A percentile compares a stretch with the other conserved stretches of the same genome.
Conservation (phyloP, 805 yeast species). For the Candida boleticola region DNA sequence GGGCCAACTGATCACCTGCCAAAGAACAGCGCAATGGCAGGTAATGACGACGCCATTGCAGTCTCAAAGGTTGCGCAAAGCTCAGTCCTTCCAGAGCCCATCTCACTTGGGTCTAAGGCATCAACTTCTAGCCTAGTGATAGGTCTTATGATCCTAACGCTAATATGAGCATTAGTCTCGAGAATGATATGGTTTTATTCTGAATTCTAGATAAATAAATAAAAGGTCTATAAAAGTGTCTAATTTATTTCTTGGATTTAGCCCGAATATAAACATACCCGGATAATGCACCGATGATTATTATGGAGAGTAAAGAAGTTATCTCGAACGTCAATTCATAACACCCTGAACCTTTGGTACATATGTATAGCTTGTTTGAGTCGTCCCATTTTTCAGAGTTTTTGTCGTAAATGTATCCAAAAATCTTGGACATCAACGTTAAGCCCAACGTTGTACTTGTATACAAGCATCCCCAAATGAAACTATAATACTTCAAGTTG, state of each 20-base stretch:
- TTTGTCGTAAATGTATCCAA: constrained; percentile 28
- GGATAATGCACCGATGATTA: constrained; percentile 18
- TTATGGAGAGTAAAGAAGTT: constrained; percentile 21
- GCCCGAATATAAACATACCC: constrained; percentile 16
- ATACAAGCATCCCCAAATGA: constrained; percentile 34
- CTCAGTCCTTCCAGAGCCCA: too few relatives aligned
- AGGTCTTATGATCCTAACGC: neutral
- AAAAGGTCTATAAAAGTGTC: too few relatives aligned
- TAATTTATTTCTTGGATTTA: neutral
- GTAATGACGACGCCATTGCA: too few relatives aligned
- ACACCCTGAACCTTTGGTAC: constrained; percentile 28
- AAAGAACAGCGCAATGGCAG: too few relatives aligned
- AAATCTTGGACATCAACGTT: constrained; percentile 29
- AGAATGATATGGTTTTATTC: too few relatives aligned
- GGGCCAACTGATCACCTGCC: too few relatives aligned
- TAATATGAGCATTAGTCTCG: neutral
- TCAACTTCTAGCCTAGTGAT: neutral
- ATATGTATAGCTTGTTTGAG: constrained; percentile 14
- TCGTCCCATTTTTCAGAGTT: constrained; percentile 20
- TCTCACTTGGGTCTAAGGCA: neutral
- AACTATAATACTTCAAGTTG: constrained; percentile 30
- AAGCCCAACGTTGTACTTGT: constrained; percentile 32
- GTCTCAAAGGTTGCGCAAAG: too few relatives aligned
- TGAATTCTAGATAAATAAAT: too few relatives aligned
- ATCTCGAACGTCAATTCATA: constrained; percentile 25